phyloP scores from a whole-genome alignment of 176 grass and related monocot species.

The Hordeum marinum region DNA sequence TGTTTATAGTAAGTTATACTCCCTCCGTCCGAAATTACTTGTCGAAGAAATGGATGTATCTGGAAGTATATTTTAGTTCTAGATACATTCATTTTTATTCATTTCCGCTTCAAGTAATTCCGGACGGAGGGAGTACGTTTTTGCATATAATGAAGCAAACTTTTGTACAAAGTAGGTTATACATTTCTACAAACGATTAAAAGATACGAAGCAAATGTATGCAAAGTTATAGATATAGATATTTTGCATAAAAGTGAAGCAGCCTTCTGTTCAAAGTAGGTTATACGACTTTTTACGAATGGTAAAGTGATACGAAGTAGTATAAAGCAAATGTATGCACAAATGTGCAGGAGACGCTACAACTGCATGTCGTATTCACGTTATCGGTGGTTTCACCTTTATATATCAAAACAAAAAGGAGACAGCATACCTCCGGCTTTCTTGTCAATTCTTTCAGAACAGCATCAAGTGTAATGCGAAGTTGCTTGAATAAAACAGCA shows the following conservation, averaged over 20 bases:
- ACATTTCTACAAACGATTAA: neutral
- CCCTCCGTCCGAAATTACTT: too few species aligned
- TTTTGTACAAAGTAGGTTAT: neutral
- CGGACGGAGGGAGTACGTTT: too few species aligned
- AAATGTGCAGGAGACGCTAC: neutral
- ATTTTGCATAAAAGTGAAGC: neutral
- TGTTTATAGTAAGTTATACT: too few species aligned
- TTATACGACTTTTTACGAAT: neutral
- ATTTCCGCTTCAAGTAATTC: too few species aligned
- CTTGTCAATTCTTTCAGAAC: constrained; percentile 90
- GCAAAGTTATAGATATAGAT: too few species aligned
- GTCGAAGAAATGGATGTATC: too few species aligned
- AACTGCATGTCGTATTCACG: neutral
- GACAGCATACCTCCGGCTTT: constrained; percentile 69
- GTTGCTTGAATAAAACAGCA: constrained; percentile 90
- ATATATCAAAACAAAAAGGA: constrained; percentile 17
- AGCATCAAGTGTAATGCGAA: constrained; percentile 70
- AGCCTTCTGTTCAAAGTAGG: neutral
- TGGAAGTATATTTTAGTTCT: too few species aligned
- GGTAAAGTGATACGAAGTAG: neutral
- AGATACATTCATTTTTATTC: too few species aligned
- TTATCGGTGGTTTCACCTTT: neutral
- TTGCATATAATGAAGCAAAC: too few species aligned
- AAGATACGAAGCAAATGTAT: neutral
- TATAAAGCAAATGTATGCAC: neutral